A percentile compares a stretch with the other conserved stretches of the same genome.
These are phyloP conservation scores for Heterobasidion annosum DNA, from an alignment of 1,284 basidiomycete genomes.

Conservation along the genomic window DNA sequence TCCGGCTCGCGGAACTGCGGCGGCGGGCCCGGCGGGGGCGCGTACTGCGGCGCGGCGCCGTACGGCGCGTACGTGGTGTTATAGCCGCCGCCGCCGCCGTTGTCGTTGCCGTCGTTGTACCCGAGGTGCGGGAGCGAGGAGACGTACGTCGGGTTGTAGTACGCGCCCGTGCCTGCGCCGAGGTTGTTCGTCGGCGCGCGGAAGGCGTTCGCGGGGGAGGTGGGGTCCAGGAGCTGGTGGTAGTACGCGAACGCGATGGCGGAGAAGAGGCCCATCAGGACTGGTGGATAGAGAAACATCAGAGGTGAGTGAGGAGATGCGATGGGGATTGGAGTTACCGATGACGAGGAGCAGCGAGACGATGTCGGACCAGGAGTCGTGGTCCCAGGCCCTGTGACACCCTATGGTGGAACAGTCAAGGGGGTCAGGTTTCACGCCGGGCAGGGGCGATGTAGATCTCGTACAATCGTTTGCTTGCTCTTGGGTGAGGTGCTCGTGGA, in stretches of 20 bases:
- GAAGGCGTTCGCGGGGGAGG: slow-evolving; percentile 20
- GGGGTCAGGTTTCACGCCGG: slow-evolving; percentile 2
- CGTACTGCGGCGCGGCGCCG: slow-evolving; percentile 21
- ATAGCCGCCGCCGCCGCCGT: neutral
- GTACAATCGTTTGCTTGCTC: slow-evolving; percentile 36
- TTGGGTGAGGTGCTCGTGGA: slow-evolving; percentile 22
- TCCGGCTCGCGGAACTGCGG: slow-evolving; percentile 22
- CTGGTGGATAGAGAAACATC: slow-evolving; percentile 19
- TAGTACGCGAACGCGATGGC: slow-evolving; percentile 58
- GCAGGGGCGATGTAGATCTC: slow-evolving; percentile 12
- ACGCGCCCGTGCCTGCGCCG: slow-evolving; percentile 18
- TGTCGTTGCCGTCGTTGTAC: neutral
- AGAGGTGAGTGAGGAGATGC: neutral
- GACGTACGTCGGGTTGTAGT: slow-evolving; percentile 28
- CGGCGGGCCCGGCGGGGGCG: slow-evolving; percentile 31
- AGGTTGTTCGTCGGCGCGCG: slow-evolving; percentile 17
- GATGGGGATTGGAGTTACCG: slow-evolving; percentile 21
- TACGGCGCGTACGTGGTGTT: slow-evolving; percentile 23
- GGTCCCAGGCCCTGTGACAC: slow-evolving; percentile 47
- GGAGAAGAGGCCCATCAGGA: slow-evolving; percentile 49
- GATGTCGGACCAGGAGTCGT: slow-evolving; percentile 53
- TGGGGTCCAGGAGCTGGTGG: slow-evolving; percentile 35
- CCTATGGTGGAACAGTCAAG: slow-evolving; percentile 22
- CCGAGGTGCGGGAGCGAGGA: slow-evolving; percentile 10
- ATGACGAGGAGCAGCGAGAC: slow-evolving; percentile 47